Evolutionary conservation across 2,329 filamentous ascomycete genomes (phyloP), one percentile per base, ranked within the genome.

Genomic region (Alternaria rosae): DNA sequence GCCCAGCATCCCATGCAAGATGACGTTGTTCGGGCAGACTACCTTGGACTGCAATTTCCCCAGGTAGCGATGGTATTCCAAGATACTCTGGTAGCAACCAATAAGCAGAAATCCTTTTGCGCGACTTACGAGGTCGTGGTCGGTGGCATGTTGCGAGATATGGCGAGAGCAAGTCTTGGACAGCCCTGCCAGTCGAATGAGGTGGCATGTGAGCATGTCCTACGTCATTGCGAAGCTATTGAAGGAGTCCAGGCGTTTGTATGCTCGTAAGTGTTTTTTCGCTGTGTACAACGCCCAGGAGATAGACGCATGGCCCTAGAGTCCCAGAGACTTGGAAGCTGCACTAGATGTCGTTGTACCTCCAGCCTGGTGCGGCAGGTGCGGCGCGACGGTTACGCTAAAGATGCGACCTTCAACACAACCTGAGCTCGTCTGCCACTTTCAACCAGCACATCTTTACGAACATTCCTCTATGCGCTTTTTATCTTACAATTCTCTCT

Each of bases 11-110:
- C n/a, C 53, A 61, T 64, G 61, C 57, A 57, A 12, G 32, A 61
- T 64, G 61, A 64, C 61, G 61, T 64, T 42, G 20, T 43, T 47
- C 41, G 56, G 44, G 38, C 60, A 60, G 48, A 53, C 32, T 61
- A 17, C 44, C 54, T 47, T 42, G 43, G 47, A 53, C 54, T 23
- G 38, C 54, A 41, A 42, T 52, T 47, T 57, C n/a, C 54, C 54
- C 41, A 44, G 38, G 54, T 25, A 23, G 32, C 28, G 30, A 25
- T 41, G 45, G 38, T 15, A 51, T 57, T 51, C 13, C 45, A 57
- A 20, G 55, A 45, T 38, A 32, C 25, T 38, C 25, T 55, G 42
- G 5, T 26, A 30, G 35, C 28, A 56, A 20, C 54, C 23, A 53
- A 43, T 21, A 20, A 44, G 52, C 57, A 38, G 20, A 43, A 48